phyloP scores from a whole-genome alignment of 2,329 filamentous ascomycete genomes.

The Ramularia endophylla region DNA sequence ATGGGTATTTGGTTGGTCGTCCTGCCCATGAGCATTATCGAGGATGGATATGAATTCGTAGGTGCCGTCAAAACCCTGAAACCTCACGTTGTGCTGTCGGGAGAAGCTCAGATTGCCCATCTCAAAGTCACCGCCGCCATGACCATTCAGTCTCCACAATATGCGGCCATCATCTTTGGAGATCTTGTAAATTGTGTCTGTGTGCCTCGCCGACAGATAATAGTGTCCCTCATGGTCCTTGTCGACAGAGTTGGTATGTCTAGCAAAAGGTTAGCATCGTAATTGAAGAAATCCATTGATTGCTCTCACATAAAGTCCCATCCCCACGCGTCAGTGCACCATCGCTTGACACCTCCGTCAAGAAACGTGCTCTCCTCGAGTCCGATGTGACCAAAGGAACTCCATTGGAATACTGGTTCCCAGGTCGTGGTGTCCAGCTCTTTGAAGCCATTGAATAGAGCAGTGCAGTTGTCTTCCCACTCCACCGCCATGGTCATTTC shows the following conservation, averaged over 20 bases:
- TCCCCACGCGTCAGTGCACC: constrained; percentile 11
- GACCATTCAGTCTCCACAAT: constrained; percentile 43
- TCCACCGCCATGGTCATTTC: constrained; percentile 7
- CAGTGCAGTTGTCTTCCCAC: constrained; percentile 9
- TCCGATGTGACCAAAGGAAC: constrained; percentile 17
- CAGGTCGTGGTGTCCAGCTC: constrained; percentile 32
- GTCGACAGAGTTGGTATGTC: constrained; percentile 37
- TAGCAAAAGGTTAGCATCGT: neutral
- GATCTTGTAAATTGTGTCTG: constrained; percentile 43
- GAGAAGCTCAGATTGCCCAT: constrained; percentile 27
- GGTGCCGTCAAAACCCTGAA: constrained; percentile 34
- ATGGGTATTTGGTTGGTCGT: constrained; percentile 8
- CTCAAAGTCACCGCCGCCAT: constrained; percentile 10
- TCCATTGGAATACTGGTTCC: constrained; percentile 31
- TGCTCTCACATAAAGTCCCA: constrained; percentile 9
- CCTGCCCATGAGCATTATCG: constrained; percentile 40
- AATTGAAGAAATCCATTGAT: neutral
- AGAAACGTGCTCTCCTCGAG: constrained; percentile 14
- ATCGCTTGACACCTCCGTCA: constrained; percentile 4
- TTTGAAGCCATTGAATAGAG: constrained; percentile 29
- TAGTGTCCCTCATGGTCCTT: constrained; percentile 44
- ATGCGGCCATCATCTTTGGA: constrained; percentile 42
- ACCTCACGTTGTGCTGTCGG: constrained; percentile 45
- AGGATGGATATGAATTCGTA: constrained; percentile 46
- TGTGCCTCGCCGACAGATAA: constrained; percentile 47